Percentiles rank a stretch among this genome's conserved stretches.
Conservation (phyloP, 805 yeast species). For the Komagataella ulmi region DNA sequence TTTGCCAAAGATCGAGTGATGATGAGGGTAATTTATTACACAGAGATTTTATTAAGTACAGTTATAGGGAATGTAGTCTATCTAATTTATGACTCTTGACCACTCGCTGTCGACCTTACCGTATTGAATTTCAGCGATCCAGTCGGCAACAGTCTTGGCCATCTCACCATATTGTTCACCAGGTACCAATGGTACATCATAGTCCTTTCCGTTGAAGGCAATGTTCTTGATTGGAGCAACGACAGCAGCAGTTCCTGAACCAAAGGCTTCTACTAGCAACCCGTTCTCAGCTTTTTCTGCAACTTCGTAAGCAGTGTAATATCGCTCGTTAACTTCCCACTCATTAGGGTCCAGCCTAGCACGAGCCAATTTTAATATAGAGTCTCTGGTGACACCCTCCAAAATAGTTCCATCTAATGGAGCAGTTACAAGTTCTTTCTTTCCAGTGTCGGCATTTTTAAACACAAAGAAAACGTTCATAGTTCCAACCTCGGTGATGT, state of each 20-base stretch:
- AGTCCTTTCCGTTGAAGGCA: constrained; percentile 63
- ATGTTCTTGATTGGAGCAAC: constrained; percentile 88
- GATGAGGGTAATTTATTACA: too few species aligned
- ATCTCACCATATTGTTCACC: constrained; percentile 73
- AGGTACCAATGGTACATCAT: constrained; percentile 64
- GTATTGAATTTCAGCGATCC: constrained; percentile 88
- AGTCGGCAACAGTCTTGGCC: constrained; percentile 63
- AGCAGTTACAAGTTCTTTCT: constrained; percentile 87
- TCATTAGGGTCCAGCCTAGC: constrained; percentile 60
- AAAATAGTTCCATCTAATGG: constrained; percentile 95
- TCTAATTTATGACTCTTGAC: constrained; percentile 20
- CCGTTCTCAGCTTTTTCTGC: constrained; percentile 67
- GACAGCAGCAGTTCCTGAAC: constrained; percentile 95
- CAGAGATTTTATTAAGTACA: background rate
- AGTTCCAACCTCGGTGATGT: constrained; percentile 93
- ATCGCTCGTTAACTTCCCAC: constrained; percentile 80
- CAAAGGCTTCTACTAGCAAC: constrained; percentile 86
- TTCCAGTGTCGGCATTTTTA: constrained; percentile 61
- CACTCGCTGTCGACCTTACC: constrained; percentile 64
- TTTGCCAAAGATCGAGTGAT: too few species aligned
- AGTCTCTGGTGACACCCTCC: constrained; percentile 94
- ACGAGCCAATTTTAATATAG: constrained; percentile 66
- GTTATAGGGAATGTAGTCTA: background rate
- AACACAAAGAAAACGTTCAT: constrained; percentile 92
- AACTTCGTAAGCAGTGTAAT: constrained; percentile 71